Base-by-base conservation (phyloP, 2,329 filamentous ascomycete genomes). In the Cladophialophora yegresii region DNA sequence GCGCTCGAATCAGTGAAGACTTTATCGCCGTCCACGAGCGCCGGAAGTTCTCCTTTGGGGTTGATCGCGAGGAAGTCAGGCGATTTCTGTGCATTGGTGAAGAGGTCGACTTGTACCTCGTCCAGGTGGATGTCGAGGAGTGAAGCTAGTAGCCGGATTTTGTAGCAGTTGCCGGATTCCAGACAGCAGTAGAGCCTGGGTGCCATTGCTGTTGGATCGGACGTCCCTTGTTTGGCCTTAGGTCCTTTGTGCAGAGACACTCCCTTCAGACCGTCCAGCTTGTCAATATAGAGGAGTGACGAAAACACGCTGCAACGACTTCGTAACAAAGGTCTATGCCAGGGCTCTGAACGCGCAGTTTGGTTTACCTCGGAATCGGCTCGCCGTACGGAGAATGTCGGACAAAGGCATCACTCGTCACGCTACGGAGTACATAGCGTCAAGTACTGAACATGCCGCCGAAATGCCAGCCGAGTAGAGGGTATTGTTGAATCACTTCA, bases 41-140 rank as follows among this genome's bases (percentile, higher is more conserved):
- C 28, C 83, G 68, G 96, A 82, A 77, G 96, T 96, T 64, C 83
- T 80, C 69, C 86, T 79, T 60, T 96, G 79, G 70, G 81, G 82
- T 82, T 69, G 77, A 81, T 77, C 82, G 78, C 79, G 84, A 77
- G 75, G 81, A 67, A 80, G 76, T 60, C 62, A 64, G 71, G 80
- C 66, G 28, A 73, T 66, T 30, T 75, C 71, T 67, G 74, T 26
- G 63, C 50, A 3, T 26, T 26, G 10, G 33, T 13, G 28, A 61
- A 55, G 9, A 65, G 49, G 32, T 65, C 59, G 16, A 65, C 12
- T 10, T 59, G 49, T 4, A 58, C 47, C 22, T 61, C 36, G 16
- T 65, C 58, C 16, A 65, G 36, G 6, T 40, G 20, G 8, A 62
- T 23, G 13, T 43, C 54, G 16, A 65, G 59, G 4, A 65, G 36